phyloP scores from a whole-genome alignment of 352 stramenopile genomes.

The Phytophthora sp. region DNA sequence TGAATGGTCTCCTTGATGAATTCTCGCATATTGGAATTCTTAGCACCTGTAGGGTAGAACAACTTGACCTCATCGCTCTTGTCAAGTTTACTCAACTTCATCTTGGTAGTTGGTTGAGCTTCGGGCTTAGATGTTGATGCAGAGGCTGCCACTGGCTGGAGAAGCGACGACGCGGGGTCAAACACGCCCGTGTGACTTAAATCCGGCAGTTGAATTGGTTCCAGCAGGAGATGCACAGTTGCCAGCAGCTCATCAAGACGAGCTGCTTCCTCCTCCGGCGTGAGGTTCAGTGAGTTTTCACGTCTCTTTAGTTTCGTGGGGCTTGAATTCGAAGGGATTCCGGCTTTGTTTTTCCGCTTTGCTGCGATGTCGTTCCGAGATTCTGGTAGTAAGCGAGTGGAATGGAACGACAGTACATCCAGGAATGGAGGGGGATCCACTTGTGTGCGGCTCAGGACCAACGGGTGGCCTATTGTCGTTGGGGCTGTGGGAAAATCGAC shows the following conservation, averaged over 20 bases:
- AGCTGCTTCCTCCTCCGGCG: slow-evolving; percentile 11
- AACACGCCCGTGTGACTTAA: slow-evolving; percentile 61
- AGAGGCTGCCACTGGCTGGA: slow-evolving; percentile 25
- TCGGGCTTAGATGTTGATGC: slow-evolving; percentile 5
- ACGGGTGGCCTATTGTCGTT: slow-evolving; percentile 8
- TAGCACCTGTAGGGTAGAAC: slow-evolving; percentile 74
- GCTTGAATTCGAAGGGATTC: background rate
- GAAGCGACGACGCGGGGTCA: slow-evolving; percentile 22
- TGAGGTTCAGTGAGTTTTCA: background rate
- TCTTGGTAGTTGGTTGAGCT: slow-evolving; percentile 9
- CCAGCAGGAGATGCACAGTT: slow-evolving; percentile 57
- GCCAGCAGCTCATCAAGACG: slow-evolving; percentile 46
- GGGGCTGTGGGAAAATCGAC: background rate
- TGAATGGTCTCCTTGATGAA: slow-evolving; percentile 71
- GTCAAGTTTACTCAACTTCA: slow-evolving; percentile 44
- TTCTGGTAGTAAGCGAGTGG: slow-evolving; percentile 50
- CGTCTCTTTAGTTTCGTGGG: background rate
- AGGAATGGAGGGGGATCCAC: slow-evolving; percentile 53
- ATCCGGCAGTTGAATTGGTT: slow-evolving; percentile 68
- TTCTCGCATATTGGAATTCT: slow-evolving; percentile 76
- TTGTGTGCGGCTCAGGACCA: background rate
- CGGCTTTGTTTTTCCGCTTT: slow-evolving; percentile 15
- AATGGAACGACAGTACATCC: slow-evolving; percentile 73
- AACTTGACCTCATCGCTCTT: slow-evolving; percentile 52
- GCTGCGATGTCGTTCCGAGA: slow-evolving; percentile 41